These are phyloP conservation scores for Phytophthora agathidicida DNA, from an alignment of 352 stramenopile species.

Conservation along the genomic window DNA sequence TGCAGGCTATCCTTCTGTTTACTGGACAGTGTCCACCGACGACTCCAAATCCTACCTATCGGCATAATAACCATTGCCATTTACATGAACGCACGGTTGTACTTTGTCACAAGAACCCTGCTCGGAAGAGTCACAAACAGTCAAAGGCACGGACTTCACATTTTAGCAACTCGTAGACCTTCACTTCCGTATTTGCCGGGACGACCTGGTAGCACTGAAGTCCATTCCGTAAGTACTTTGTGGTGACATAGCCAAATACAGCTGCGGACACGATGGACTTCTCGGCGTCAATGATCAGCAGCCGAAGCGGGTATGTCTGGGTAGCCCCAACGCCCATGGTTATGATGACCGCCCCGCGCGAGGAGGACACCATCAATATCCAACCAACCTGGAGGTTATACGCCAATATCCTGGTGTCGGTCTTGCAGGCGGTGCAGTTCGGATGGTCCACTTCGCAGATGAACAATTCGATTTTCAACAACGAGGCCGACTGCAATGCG, in stretches of 20 bases:
- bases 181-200: conserved; percentile 16
- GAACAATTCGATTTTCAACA: conserved; percentile 42
- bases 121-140: background rate
- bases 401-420: conserved; percentile 47
- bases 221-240: conserved; percentile 1
- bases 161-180: background rate
- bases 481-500: conserved; percentile 47
- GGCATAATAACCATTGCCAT: conserved; percentile 17
- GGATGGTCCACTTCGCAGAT: conserved; percentile 63
- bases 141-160: conserved; percentile 7
- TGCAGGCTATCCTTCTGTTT: no score
- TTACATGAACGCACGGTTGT: conserved; percentile 16
- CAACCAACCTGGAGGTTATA: conserved; percentile 47
- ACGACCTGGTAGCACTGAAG: background rate
- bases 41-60: conserved; percentile 11
- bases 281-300: conserved; percentile 29
- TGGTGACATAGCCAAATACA: background rate
- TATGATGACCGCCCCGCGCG: conserved; percentile 13
- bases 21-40: background rate
- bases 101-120: conserved; percentile 7
- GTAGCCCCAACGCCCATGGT: conserved; percentile 32
- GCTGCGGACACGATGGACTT: conserved; percentile 28
- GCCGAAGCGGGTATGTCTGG: conserved; percentile 25
- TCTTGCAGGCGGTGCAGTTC: conserved; percentile 49
- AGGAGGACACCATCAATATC: conserved; percentile 11